Evolutionary conservation across 805 yeast species (phyloP).

Genomic region (Ogataea paraovalis): DNA sequence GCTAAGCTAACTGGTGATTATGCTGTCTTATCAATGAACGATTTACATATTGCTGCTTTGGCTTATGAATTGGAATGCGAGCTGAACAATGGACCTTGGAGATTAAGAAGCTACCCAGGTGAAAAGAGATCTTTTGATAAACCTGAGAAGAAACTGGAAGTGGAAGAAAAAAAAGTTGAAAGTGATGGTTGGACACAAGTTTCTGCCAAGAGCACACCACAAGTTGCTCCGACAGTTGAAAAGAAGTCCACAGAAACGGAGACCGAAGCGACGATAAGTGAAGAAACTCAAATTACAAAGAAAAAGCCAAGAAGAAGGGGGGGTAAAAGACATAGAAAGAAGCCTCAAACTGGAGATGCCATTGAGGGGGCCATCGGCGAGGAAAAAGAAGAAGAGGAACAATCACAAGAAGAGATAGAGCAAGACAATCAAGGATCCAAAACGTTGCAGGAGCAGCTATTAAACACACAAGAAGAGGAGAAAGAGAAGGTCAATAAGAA

Average conservation of each 20-base stretch:
- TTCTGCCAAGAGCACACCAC: slow-evolving; percentile 8
- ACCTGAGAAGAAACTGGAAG: slow-evolving; percentile 8
- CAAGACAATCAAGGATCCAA: slow-evolving; percentile 9
- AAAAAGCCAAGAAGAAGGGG: slow-evolving; percentile 57
- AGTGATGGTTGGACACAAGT: slow-evolving; percentile 10
- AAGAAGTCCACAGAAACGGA: slow-evolving; percentile 7
- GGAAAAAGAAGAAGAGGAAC: slow-evolving; percentile 4
- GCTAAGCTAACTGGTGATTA: slow-evolving; percentile 90
- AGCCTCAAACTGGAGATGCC: slow-evolving; percentile 20
- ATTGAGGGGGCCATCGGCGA: slow-evolving; percentile 7
- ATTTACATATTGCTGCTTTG: slow-evolving; percentile 87
- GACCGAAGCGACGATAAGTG: neutral
- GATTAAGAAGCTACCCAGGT: slow-evolving; percentile 72
- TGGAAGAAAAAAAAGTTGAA: neutral
- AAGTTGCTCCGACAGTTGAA: slow-evolving; percentile 2
- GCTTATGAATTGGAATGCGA: slow-evolving; percentile 84
- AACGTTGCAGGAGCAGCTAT: too few species aligned
- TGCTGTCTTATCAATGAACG: slow-evolving; percentile 82
- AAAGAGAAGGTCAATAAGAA: slow-evolving; percentile 15
- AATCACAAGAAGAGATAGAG: slow-evolving; percentile 5
- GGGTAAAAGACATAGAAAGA: slow-evolving; percentile 60
- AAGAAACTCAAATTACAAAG: slow-evolving; percentile 10
- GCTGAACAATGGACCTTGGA: slow-evolving; percentile 61
- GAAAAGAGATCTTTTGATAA: slow-evolving; percentile 36
- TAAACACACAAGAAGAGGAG: neutral